phyloP scores from a whole-genome alignment of 768 basidiomycete genomes.

The Strobilomyces confusus region DNA sequence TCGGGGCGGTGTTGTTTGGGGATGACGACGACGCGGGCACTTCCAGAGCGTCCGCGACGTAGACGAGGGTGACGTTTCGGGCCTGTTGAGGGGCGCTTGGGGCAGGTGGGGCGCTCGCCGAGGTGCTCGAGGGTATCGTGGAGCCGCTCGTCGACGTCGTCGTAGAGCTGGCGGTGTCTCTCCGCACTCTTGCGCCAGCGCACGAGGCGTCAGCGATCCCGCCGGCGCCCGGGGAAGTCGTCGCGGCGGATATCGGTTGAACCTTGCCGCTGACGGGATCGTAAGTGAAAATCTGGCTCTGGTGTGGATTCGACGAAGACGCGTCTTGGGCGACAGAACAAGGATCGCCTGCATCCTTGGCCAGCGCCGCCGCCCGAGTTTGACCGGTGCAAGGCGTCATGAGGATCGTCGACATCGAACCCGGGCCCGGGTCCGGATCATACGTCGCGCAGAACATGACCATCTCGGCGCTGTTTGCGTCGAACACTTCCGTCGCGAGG shows the following conservation, averaged over 20 bases:
- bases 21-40: conserved; percentile 16
- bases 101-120: conserved; percentile 12
- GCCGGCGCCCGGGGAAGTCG: conserved; percentile 24
- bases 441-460: conserved; percentile 58
- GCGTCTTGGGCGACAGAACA: conserved; percentile 6
- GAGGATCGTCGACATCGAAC: conserved; percentile 45
- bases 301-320: conserved; percentile 22
- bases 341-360: conserved; percentile 2
- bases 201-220: conserved; percentile 5
- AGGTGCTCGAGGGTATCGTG: conserved; percentile 13
- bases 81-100: conserved; percentile 11
- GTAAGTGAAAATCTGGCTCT: conserved; percentile 60
- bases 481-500: conserved; percentile 43
- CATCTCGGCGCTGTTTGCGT: conserved; percentile 33
- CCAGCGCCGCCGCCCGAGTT: neutral
- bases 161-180: conserved; percentile 7
- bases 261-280: conserved; percentile 44
- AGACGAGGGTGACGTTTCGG: conserved; percentile 49
- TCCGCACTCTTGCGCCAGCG: conserved; percentile 10
- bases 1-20: neutral
- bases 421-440: conserved; percentile 49
- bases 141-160: neutral
- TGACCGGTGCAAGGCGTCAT: conserved; percentile 46
- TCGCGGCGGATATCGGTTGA: conserved; percentile 47
- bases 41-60: conserved; percentile 39